Evolutionary conservation across 2,329 filamentous ascomycete species (phyloP).

Genomic region (Cladosporium oxysporum): DNA sequence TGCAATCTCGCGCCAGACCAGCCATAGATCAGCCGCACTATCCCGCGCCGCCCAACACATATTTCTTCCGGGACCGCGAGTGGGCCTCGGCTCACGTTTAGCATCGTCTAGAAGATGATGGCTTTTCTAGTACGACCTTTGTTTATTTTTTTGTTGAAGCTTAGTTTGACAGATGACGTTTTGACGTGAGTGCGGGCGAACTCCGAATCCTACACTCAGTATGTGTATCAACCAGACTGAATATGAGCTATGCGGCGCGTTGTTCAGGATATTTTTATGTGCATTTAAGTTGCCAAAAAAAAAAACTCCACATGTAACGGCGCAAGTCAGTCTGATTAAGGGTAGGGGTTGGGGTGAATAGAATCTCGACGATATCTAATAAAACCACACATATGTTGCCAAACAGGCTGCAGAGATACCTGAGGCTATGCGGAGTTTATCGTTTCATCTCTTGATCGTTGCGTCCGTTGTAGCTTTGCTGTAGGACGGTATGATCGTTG

Average conservation of each 20-base stretch:
- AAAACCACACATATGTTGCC: not conserved
- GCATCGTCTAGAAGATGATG: not conserved
- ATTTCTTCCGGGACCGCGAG: slow-evolving; percentile 6
- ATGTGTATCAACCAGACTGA: not conserved
- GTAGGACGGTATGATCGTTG: not conserved
- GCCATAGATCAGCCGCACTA: slow-evolving; percentile 9
- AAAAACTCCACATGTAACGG: too few species aligned
- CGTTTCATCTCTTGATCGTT: not conserved
- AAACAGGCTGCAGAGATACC: not conserved
- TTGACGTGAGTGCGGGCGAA: not conserved
- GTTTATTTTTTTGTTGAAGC: not conserved
- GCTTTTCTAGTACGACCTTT: not conserved
- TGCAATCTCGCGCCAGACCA: not conserved
- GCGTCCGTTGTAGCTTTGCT: not conserved
- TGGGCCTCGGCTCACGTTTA: slow-evolving; percentile 1
- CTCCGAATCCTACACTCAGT: not conserved
- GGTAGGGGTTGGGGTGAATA: not conserved
- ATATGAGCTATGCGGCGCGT: not conserved
- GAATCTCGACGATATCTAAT: not conserved
- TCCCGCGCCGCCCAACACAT: slow-evolving; percentile 13
- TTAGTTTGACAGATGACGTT: not conserved
- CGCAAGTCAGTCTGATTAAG: not conserved
- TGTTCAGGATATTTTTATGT: not conserved
- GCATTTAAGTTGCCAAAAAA: not conserved
- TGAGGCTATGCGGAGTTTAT: not conserved